These are phyloP conservation scores for Metrosideros polymorpha DNA, from an alignment of 441 rosid species.

Conservation along the genomic window DNA sequence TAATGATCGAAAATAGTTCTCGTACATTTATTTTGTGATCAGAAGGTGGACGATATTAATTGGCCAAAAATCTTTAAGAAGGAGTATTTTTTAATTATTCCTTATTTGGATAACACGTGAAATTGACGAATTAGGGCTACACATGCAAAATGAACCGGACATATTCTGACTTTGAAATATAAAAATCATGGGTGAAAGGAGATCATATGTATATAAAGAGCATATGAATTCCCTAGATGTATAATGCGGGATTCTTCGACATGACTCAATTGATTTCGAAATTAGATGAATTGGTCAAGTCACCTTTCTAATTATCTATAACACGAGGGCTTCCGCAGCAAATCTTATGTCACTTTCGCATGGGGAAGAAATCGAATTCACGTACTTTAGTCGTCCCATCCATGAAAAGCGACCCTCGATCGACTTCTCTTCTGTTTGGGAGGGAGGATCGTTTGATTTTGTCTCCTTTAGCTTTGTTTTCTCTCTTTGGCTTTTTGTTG, in stretches of 20 bases:
- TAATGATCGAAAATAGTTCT: background rate
- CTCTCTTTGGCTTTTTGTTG: background rate
- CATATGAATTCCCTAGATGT: accelerated
- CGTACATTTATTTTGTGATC: too few relatives aligned
- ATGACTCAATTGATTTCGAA: background rate
- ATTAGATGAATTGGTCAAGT: background rate
- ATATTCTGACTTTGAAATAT: accelerated
- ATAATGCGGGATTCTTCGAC: accelerated
- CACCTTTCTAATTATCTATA: background rate
- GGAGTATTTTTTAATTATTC: background rate
- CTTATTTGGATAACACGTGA: background rate
- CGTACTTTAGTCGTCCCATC: background rate
- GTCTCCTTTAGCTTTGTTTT: background rate
- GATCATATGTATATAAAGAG: background rate
- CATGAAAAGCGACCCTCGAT: background rate
- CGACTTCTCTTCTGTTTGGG: background rate
- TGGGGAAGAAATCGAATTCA: background rate
- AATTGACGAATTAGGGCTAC: accelerated
- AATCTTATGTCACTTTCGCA: background rate
- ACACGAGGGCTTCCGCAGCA: background rate
- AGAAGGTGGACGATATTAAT: background rate
- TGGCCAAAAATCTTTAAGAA: background rate
- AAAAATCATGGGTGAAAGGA: background rate
- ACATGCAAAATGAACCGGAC: accelerated
- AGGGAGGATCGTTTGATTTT: background rate